Base-by-base conservation (phyloP, 495 filamentous ascomycete species). In the Lentithecium fluviatile region DNA sequence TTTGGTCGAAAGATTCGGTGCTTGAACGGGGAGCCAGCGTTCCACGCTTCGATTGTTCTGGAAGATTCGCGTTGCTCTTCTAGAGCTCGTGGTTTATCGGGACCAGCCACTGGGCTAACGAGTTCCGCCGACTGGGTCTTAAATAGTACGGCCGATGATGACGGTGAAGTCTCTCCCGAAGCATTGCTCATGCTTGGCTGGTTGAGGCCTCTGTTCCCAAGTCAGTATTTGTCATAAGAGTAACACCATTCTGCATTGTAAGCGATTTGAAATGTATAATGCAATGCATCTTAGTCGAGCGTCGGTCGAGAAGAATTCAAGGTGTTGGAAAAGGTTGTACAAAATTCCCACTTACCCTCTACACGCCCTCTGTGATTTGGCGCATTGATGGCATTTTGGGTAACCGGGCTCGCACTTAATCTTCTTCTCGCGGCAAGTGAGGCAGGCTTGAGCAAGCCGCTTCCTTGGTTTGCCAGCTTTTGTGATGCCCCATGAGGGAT, bases 391-490 rank as follows among this genome's bases (percentile, higher is more conserved):
- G 68, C 91, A 96, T 58, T 88, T 87, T 29, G 88, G 88, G 56
- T 85, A 83, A 62, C 89, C 91, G 6, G 90, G 91, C 58, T 95
- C 91, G 66, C 91, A 96, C 72, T 94, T 95, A 76, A 95, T 94
- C 78, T 96, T 96, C 83, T 96, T 96, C 74, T 95, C 90, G 26
- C 91, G 83, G 71, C 91, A 96, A 10, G 89, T 92, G 50, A 93
- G 79, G 68, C 91, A 96, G 15, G 91, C 91, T 63, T 94, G 90
- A 29, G 90, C 90, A 56, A 95, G 78, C 45, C 91, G 80, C 73
- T 96, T 96, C 62, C 91, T 82, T 32, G 91, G 90, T 71, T 93
- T 95, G 10, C 90, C 90, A 2, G 91, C 91, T 71, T 95, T 96
- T 21, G 91, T 96, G 23, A 95, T 82, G 0, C 91, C 91, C 91